phyloP scores from a whole-genome alignment of 2,329 filamentous ascomycete species.

The Aspergillus sp. region DNA sequence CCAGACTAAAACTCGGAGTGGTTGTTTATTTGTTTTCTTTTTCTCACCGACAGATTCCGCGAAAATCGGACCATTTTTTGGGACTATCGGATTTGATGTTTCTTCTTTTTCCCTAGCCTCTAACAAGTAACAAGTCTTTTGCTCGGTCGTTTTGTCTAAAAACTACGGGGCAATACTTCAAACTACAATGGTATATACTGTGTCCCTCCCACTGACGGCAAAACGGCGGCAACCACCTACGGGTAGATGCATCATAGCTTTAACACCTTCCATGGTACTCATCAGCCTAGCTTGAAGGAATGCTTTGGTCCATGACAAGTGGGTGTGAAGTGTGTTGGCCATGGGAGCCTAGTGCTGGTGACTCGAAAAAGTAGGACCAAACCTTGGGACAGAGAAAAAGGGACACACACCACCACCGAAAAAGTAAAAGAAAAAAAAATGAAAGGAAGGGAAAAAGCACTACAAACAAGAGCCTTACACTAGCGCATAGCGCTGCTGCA shows the following conservation, averaged over 20 bases:
- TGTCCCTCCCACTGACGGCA: neutral
- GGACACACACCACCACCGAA: conserved; percentile 2
- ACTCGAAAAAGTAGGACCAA: neutral
- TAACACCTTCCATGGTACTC: conserved; percentile 16
- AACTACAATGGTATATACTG: neutral
- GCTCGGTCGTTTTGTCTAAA: neutral
- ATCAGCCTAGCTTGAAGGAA: neutral
- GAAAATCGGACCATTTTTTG: conserved; percentile 9
- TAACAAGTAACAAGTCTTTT: neutral
- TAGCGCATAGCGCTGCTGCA: conserved; percentile 8
- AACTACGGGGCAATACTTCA: neutral
- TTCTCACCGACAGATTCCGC: conserved; percentile 9
- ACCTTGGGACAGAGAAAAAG: neutral
- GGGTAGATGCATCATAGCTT: conserved; percentile 21
- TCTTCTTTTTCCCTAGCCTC: neutral
- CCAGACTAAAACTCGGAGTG: neutral
- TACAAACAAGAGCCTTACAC: conserved; percentile 7
- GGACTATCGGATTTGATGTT: neutral
- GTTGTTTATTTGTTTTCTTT: neutral
- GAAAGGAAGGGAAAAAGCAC: neutral
- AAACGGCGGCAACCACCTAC: conserved; percentile 13
- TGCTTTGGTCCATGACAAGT: neutral
- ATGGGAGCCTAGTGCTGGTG: neutral
- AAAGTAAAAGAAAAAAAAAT: conserved; percentile 2
- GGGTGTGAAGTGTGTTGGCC: conserved; percentile 1